phyloP scores from a whole-genome alignment of 2,329 filamentous ascomycete species.

The Eutypa lata region DNA sequence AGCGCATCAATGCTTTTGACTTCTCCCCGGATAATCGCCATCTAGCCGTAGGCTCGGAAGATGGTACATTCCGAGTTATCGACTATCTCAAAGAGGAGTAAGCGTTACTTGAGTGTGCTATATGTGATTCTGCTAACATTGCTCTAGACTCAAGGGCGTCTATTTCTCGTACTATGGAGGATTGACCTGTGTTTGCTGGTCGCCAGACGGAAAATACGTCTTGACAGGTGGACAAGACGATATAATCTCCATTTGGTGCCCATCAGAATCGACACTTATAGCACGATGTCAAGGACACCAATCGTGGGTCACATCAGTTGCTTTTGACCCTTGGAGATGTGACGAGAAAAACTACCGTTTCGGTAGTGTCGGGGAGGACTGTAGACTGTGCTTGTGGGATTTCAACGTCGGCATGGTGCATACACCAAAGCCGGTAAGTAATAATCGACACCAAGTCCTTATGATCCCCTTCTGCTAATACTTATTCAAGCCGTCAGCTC shows the following conservation, averaged over 20 bases:
- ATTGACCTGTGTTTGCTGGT: slow-evolving; percentile 93
- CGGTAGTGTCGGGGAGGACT: slow-evolving; percentile 93
- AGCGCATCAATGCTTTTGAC: slow-evolving; percentile 84
- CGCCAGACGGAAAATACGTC: slow-evolving; percentile 92
- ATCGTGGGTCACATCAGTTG: slow-evolving; percentile 90
- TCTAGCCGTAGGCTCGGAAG: slow-evolving; percentile 86
- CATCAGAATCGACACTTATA: slow-evolving; percentile 78
- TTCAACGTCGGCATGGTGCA: slow-evolving; percentile 97
- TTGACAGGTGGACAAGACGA: slow-evolving; percentile 95
- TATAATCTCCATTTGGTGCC: slow-evolving; percentile 91
- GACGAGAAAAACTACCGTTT: slow-evolving; percentile 95
- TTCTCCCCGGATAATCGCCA: slow-evolving; percentile 89
- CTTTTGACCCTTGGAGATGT: slow-evolving; percentile 95
- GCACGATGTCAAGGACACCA: slow-evolving; percentile 93
- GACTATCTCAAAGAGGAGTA: slow-evolving; percentile 90
- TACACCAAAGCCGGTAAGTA: slow-evolving; percentile 71
- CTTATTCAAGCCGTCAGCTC: background rate
- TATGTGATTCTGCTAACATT: slow-evolving; percentile 3
- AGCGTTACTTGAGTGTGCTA: slow-evolving; percentile 24
- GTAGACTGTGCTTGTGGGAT: slow-evolving; percentile 88
- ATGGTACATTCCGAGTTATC: slow-evolving; percentile 84
- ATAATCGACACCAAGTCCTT: slow-evolving; percentile 34
- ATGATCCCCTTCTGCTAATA: slow-evolving; percentile 3
- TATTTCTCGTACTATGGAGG: slow-evolving; percentile 93
- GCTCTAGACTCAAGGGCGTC: slow-evolving; percentile 70